Percentiles rank a stretch among this genome's conserved stretches.
These are phyloP conservation scores for Chrysanthemum seticuspe DNA, from an alignment of 129 eudicot species.

Conservation along the genomic window DNA sequence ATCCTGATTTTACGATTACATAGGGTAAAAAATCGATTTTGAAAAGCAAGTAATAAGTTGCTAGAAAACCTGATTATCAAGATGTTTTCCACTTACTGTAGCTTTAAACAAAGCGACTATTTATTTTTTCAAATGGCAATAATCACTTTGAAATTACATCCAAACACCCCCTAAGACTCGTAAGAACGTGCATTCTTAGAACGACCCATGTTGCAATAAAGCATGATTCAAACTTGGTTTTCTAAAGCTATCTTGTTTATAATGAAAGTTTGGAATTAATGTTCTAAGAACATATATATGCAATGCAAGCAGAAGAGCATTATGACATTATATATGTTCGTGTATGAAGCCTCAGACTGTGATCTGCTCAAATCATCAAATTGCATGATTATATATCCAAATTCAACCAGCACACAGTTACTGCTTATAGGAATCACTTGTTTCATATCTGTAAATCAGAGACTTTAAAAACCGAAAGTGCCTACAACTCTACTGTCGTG, in stretches of 20 bases:
- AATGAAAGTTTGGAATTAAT: not conserved
- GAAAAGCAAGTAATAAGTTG: constrained; percentile 1
- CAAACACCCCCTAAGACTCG: not conserved
- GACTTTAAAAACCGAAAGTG: not conserved
- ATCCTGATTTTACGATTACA: not conserved
- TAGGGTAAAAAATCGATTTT: not conserved
- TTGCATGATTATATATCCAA: constrained; percentile 1
- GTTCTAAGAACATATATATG: not conserved
- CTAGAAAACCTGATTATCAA: not conserved
- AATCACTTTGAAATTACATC: not conserved
- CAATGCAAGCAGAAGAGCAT: constrained; percentile 5
- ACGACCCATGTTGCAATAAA: not conserved
- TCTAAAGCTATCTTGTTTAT: not conserved
- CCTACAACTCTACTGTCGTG: not conserved
- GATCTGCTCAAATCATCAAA: constrained; percentile 1
- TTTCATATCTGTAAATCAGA: not conserved
- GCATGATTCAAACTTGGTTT: too few relatives aligned
- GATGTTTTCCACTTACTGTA: not conserved
- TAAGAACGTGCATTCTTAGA: not conserved
- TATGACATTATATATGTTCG: constrained; percentile 2
- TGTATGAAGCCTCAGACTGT: constrained; percentile 5
- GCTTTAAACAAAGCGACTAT: constrained; percentile 7
- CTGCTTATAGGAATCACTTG: not conserved
- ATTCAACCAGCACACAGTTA: constrained; percentile 3
- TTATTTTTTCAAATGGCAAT: not conserved